These are phyloP conservation scores for Zizania latifolia DNA, from an alignment of 176 grass and related monocot genomes.

Conservation along the genomic window DNA sequence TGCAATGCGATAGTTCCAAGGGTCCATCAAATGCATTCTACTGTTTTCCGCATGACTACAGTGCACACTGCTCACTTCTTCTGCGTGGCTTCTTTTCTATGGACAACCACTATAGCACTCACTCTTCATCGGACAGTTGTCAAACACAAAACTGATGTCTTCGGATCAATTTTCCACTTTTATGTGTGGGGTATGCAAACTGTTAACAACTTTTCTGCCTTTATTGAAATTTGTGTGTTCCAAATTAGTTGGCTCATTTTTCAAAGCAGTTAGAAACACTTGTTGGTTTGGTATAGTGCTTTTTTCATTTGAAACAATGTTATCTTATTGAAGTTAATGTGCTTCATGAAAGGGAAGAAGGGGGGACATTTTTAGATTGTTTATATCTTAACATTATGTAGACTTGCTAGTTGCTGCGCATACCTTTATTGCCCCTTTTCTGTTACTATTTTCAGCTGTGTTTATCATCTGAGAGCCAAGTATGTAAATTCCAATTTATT, in stretches of 20 bases:
- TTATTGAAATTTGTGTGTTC: conserved; percentile 6
- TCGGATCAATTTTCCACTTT: conserved; percentile 89
- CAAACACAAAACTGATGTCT: conserved; percentile 93
- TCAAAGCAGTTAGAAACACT: neutral
- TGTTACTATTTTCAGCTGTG: neutral
- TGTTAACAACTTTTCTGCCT: neutral
- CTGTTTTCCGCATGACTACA: conserved; percentile 95
- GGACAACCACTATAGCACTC: conserved; percentile 94
- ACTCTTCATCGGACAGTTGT: conserved; percentile 95
- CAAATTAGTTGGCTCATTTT: conserved; percentile 16
- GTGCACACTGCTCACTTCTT: conserved; percentile 86
- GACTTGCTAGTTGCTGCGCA: neutral
- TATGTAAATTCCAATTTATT: conserved; percentile 15
- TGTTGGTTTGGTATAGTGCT: neutral
- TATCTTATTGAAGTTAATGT: neutral
- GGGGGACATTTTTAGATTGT: neutral
- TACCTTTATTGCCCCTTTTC: neutral
- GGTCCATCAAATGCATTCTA: conserved; percentile 85
- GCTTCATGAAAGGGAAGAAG: neutral
- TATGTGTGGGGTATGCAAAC: conserved; percentile 83
- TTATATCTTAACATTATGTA: neutral
- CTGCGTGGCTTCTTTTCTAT: conserved; percentile 90
- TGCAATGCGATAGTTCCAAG: conserved; percentile 39
- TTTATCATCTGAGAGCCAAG: conserved; percentile 1
- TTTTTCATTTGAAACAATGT: neutral